phyloP scores from a whole-genome alignment of 805 yeast species.

The Lachancea meyersii region DNA sequence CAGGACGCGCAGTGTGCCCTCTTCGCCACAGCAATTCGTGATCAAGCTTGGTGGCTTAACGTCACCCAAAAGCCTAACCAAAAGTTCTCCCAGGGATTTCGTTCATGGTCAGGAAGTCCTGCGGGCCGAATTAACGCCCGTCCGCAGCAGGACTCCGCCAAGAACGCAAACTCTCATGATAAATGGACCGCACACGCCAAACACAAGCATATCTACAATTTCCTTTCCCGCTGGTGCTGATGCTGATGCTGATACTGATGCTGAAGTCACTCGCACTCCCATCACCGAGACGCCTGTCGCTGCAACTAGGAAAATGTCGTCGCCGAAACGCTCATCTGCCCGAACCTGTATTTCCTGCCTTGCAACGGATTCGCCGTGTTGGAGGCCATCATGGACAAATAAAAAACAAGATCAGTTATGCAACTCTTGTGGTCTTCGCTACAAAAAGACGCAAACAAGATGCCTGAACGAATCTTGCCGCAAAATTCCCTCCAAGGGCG shows the following conservation, averaged over 20 bases:
- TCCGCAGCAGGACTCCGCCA: conserved; percentile 4
- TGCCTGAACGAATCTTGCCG: conserved; percentile 72
- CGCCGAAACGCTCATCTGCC: conserved; percentile 13
- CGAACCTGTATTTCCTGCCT: conserved; percentile 87
- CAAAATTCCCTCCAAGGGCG: conserved; percentile 93
- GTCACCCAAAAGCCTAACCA: background rate
- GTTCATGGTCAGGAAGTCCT: background rate
- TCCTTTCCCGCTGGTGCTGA: background rate
- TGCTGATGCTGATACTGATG: background rate
- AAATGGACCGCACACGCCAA: conserved; percentile 5
- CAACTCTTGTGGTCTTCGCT: conserved; percentile 91
- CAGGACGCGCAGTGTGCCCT: conserved; percentile 2
- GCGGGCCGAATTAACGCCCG: background rate
- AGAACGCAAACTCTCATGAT: conserved; percentile 1
- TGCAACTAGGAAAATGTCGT: conserved; percentile 17
- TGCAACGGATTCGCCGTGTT: conserved; percentile 87
- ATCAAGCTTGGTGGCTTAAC: conserved; percentile 2
- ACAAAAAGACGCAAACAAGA: conserved; percentile 89
- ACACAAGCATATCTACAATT: background rate
- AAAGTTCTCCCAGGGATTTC: background rate
- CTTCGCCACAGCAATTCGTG: conserved; percentile 8
- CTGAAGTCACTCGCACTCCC: background rate
- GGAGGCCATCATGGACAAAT: conserved; percentile 94
- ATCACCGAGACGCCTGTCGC: background rate
- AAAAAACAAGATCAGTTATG: conserved; percentile 88